These are phyloP conservation scores for Hypoxylon sp. DNA, from an alignment of 2,329 filamentous ascomycete species.

Conservation along the genomic window DNA sequence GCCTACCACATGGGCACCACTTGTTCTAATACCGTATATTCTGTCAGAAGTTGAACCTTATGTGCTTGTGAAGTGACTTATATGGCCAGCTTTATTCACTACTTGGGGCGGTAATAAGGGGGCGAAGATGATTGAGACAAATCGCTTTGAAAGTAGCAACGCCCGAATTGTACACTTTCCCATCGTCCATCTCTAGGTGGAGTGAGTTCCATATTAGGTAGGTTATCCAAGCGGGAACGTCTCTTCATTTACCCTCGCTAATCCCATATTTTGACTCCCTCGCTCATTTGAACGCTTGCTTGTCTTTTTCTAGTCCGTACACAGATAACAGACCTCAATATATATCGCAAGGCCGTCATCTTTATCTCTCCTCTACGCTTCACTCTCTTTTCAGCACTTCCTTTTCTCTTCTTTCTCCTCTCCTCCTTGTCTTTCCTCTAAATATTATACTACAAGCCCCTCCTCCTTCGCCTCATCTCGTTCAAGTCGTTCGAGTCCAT, in stretches of 20 bases:
- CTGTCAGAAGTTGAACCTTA: too few relatives aligned
- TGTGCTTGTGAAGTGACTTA: too few relatives aligned
- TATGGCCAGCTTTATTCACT: neutral
- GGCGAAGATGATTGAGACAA: neutral
- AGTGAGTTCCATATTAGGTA: neutral
- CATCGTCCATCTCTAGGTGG: neutral
- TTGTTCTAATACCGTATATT: constrained; percentile 7
- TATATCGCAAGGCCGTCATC: neutral
- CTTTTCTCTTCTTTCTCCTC: neutral
- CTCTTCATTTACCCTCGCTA: constrained; percentile 13
- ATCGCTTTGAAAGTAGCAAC: too few relatives aligned
- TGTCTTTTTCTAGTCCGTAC: constrained; percentile 23
- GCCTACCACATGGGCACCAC: constrained; percentile 16
- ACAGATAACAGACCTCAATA: neutral
- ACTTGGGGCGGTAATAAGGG: neutral
- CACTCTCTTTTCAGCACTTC: neutral
- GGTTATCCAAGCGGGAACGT: neutral
- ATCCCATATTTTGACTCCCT: constrained; percentile 8
- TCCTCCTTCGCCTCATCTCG: constrained; percentile 67
- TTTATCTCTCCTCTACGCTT: constrained; percentile 10
- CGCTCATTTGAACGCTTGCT: constrained; percentile 6
- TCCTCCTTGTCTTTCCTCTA: neutral
- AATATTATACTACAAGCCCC: constrained; percentile 48
- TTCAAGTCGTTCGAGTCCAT: constrained; percentile 68
- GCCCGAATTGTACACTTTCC: too few relatives aligned